Evolutionary conservation across 2,329 filamentous ascomycete species (phyloP).

Genomic region (Laburnicola sp.): DNA sequence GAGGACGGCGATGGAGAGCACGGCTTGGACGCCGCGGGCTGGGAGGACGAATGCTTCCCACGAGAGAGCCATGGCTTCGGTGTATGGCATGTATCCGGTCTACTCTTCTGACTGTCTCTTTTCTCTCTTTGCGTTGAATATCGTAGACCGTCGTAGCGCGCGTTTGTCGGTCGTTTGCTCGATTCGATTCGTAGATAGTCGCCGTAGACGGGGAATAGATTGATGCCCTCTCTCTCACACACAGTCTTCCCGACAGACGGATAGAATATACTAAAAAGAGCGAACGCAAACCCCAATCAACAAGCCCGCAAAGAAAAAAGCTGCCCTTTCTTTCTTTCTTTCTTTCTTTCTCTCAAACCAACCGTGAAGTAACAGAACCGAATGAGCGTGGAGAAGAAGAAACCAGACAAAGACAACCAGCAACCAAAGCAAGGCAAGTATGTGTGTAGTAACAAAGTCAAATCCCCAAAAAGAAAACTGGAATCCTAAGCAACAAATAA

Average conservation of each 20-base stretch:
- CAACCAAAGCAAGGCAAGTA: too few species aligned
- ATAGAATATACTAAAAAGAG: not conserved
- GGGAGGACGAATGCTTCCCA: constrained; percentile 51
- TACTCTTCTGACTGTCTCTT: not conserved
- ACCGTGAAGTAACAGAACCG: not conserved
- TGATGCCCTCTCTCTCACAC: too few species aligned
- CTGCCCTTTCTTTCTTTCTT: not conserved
- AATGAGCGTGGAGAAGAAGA: constrained; percentile 1
- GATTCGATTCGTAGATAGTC: too few species aligned
- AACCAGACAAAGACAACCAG: too few species aligned
- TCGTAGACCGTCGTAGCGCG: not conserved
- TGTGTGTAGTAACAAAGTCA: too few species aligned
- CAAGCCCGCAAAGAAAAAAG: constrained; percentile 11
- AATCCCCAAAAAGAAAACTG: not conserved
- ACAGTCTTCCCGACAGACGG: too few species aligned
- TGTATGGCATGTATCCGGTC: not conserved
- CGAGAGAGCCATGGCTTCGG: not conserved
- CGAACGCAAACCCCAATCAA: constrained; percentile 20
- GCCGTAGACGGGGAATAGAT: too few species aligned
- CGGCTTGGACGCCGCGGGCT: constrained; percentile 66
- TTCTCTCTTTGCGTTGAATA: not conserved
- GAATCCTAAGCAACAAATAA: not conserved
- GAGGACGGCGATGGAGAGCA: constrained; percentile 74
- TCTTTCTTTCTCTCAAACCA: not conserved
- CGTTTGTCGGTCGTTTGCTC: too few species aligned